phyloP scores from a whole-genome alignment of 495 filamentous ascomycete species.

The Aspergillus ellipticus region DNA sequence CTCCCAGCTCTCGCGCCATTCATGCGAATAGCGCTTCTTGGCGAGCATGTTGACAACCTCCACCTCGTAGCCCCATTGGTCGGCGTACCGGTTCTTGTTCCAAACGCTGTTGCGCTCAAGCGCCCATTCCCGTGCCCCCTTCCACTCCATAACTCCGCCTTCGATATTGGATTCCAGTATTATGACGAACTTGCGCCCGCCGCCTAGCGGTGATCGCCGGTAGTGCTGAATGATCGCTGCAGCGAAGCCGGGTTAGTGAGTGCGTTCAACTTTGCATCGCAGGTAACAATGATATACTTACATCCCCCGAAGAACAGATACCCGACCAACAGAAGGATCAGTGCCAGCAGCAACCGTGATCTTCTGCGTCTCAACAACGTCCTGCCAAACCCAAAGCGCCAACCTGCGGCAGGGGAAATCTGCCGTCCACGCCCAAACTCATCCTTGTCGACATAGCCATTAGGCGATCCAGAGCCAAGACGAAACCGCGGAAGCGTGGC shows the following conservation, averaged over 20 bases:
- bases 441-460: conserved; percentile 70
- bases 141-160: conserved; percentile 98
- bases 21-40: conserved; percentile 97
- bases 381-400: conserved; percentile 33
- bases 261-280: no score
- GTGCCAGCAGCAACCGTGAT: conserved; percentile 53
- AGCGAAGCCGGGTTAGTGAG: neutral
- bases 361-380: conserved; percentile 50
- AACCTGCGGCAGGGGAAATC: conserved; percentile 19
- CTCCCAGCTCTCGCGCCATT: conserved; percentile 99
- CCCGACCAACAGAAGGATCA: conserved; percentile 59
- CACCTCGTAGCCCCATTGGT: conserved; percentile 89
- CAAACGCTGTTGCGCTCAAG: conserved; percentile 93
- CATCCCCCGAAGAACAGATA: conserved; percentile 58
- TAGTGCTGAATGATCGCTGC: conserved; percentile 43
- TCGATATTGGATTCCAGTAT: conserved; percentile 92
- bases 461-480: conserved; percentile 23
- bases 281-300: conserved; percentile 23
- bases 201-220: conserved; percentile 62
- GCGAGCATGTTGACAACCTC: conserved; percentile 98
- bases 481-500: conserved; percentile 69
- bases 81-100: conserved; percentile 87
- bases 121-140: conserved; percentile 95
- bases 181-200: conserved; percentile 87
- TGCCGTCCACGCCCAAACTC: conserved; percentile 54